Percentiles rank a stretch among this genome's conserved stretches.
Evolutionary conservation across 768 basidiomycete species (phyloP).

Genomic region (Pulveroboletus frians): DNA sequence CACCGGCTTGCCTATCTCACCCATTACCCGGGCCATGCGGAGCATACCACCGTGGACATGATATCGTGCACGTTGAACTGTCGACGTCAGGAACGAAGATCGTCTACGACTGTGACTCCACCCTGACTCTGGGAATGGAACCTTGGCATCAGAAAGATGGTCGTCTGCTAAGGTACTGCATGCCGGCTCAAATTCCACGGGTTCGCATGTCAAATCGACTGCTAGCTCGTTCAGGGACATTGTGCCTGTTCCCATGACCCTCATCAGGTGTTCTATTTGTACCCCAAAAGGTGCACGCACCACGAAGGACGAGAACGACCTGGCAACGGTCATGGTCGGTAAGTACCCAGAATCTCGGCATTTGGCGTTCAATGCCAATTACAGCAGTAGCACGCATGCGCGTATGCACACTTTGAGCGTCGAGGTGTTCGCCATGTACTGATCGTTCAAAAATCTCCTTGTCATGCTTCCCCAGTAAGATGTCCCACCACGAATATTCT

Average conservation of each 20-base stretch:
- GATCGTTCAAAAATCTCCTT: conserved; percentile 76
- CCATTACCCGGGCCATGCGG: conserved; percentile 76
- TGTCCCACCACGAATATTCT: conserved; percentile 79
- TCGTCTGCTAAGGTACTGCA: conserved; percentile 29
- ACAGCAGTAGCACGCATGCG: conserved; percentile 55
- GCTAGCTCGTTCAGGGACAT: conserved; percentile 87
- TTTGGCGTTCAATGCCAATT: conserved; percentile 60
- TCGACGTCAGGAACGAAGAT: conserved; percentile 20
- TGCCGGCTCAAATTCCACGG: conserved; percentile 59
- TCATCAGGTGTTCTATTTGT: conserved; percentile 1
- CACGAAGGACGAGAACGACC: conserved; percentile 71
- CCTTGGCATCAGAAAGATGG: conserved; percentile 30
- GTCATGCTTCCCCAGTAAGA: conserved; percentile 75
- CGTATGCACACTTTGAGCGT: conserved; percentile 23
- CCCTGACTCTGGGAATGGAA: conserved; percentile 32
- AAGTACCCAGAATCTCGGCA: conserved; percentile 84
- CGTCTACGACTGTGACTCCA: conserved; percentile 21
- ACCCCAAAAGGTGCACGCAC: conserved; percentile 28
- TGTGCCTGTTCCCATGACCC: conserved; percentile 44
- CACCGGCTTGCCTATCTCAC: conserved; percentile 68
- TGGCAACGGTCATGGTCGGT: conserved; percentile 73
- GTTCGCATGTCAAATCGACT: conserved; percentile 79
- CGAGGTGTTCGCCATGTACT: conserved; percentile 26
- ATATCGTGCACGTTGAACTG: conserved; percentile 35
- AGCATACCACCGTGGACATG: conserved; percentile 80